Conservation (phyloP, 176 grass and related monocot genomes). For the Triticum timopheevii region DNA sequence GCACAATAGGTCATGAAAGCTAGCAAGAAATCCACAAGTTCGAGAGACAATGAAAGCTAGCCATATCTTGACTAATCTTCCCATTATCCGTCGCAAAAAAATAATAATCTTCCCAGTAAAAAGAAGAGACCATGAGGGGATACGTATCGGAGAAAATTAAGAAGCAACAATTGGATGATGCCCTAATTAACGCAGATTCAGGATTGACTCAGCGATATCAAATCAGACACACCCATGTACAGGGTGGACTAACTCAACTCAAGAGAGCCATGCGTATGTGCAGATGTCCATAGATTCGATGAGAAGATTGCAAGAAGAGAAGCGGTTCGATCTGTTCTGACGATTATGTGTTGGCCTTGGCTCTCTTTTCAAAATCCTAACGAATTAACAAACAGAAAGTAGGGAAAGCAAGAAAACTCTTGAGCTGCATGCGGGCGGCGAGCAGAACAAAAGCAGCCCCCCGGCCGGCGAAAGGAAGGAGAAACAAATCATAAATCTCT, state of each 20-base stretch:
- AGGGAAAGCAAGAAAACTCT: not conserved
- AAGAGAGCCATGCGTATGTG: not conserved
- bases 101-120: not conserved
- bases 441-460: not conserved
- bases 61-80: not conserved
- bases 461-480: not conserved
- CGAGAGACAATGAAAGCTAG: slow-evolving; percentile 22
- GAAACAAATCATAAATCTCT: not conserved
- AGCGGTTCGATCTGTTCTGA: not conserved
- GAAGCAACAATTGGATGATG: not conserved
- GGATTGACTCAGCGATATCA: not conserved
- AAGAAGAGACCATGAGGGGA: not conserved
- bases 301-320: slow-evolving; percentile 16
- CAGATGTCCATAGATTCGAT: not conserved
- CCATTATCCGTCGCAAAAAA: no score
- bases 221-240: not conserved
- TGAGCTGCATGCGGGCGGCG: not conserved
- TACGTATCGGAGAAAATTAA: not conserved
- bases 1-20: not conserved
- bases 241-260: not conserved
- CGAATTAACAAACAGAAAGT: not conserved
- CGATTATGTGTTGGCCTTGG: not conserved
- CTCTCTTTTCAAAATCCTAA: not conserved
- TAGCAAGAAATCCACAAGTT: not conserved
- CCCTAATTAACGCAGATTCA: not conserved